Percentiles rank a stretch among this genome's conserved stretches.
Conservation (phyloP, 129 eudicot species). For the Erigeron canadensis region DNA sequence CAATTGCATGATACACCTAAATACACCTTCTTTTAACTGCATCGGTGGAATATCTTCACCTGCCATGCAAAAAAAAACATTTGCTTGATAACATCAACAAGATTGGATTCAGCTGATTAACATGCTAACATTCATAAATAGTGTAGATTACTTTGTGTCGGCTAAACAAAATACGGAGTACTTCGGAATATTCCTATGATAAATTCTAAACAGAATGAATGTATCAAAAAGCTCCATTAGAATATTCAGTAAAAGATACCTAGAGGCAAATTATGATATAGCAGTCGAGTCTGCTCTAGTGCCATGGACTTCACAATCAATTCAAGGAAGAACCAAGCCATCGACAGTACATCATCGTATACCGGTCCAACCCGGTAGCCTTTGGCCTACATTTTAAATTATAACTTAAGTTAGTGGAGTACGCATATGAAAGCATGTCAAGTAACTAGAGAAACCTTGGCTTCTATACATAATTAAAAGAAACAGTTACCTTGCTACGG, state of each 20-base stretch:
- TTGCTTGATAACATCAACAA: not conserved
- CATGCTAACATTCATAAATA: not conserved
- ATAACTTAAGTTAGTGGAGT: constrained; percentile 7
- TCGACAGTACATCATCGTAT: constrained; percentile 96
- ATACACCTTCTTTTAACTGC: constrained; percentile 97
- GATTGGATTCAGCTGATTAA: constrained; percentile 16
- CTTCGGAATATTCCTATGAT: constrained; percentile 12
- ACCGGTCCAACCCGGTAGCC: constrained; percentile 99
- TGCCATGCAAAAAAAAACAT: constrained; percentile 30
- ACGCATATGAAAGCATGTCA: constrained; percentile 15
- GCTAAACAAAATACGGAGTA: constrained; percentile 12
- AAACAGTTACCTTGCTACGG: constrained; percentile 83
- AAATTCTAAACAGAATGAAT: not conserved
- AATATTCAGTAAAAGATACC: constrained; percentile 43
- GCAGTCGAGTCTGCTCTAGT: constrained; percentile 83
- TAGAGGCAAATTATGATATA: constrained; percentile 77
- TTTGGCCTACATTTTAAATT: constrained; percentile 64
- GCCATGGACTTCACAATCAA: constrained; percentile 98
- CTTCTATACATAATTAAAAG: constrained; percentile 7
- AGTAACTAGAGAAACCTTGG: constrained; percentile 4
- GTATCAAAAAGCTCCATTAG: not conserved
- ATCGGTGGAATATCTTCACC: constrained; percentile 99
- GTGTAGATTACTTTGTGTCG: not conserved
- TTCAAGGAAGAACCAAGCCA: constrained; percentile 99
- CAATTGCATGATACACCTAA: constrained; percentile 91